These are phyloP conservation scores for Rhynchospora tenuis DNA, from an alignment of 176 grass and related monocot genomes.

Conservation along the genomic window DNA sequence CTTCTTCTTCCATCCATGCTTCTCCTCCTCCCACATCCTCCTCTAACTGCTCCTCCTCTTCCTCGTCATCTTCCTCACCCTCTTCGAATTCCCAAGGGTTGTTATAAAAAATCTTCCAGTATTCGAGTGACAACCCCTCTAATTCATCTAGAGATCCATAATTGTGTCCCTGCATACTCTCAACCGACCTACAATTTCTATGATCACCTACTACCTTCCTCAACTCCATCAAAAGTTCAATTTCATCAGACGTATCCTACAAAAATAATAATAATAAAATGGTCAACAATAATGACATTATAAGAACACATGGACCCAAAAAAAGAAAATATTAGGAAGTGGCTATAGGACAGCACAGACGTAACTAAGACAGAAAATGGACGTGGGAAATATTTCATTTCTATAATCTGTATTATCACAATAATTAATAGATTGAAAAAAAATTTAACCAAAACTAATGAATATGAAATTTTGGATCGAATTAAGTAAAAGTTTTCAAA, in stretches of 20 bases:
- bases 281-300: background rate
- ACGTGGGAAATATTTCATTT: no score
- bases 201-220: no score
- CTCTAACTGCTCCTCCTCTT: no score
- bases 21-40: no score
- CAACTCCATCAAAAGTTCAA: background rate
- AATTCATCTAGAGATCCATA: conserved; percentile 3
- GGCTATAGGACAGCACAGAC: background rate
- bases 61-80: background rate
- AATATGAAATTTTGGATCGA: background rate
- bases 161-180: no score
- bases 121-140: background rate
- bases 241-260: background rate
- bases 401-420: no score
- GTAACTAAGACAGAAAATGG: background rate
- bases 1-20: background rate
- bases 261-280: background rate
- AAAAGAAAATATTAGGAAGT: background rate
- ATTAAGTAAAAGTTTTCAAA: background rate
- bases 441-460: background rate
- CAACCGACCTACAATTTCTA: background rate
- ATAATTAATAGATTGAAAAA: background rate
- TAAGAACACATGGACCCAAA: background rate
- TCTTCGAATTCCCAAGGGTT: background rate
- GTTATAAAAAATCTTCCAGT: background rate